These are phyloP conservation scores for Pseudogymnoascus sp. DNA, from an alignment of 2,329 filamentous ascomycete genomes.

Conservation along the genomic window DNA sequence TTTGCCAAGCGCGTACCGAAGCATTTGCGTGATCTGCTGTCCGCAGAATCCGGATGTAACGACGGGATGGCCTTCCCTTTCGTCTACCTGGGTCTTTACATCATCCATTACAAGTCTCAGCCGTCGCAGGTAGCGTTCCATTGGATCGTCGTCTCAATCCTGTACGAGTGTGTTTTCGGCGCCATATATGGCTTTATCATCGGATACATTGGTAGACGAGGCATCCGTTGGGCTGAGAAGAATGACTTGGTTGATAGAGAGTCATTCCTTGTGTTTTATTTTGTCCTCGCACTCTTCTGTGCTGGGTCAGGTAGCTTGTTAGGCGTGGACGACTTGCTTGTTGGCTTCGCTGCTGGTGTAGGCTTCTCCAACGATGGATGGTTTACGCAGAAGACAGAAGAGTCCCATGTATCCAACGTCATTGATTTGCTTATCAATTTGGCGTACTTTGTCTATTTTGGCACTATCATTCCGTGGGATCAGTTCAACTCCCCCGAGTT, in stretches of 20 bases:
- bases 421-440: constrained; percentile 96
- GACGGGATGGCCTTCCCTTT: constrained; percentile 99
- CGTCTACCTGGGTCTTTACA: constrained; percentile 83
- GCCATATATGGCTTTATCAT: constrained; percentile 79
- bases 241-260: constrained; percentile 86
- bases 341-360: constrained; percentile 93
- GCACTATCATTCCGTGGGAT: constrained; percentile 93
- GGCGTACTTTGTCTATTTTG: constrained; percentile 96
- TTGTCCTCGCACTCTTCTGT: constrained; percentile 90
- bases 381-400: constrained; percentile 97
- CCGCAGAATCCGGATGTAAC: constrained; percentile 96
- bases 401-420: constrained; percentile 97
- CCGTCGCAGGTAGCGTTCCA: constrained; percentile 65
- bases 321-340: constrained; percentile 85
- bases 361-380: constrained; percentile 98
- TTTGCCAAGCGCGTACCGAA: constrained; percentile 96
- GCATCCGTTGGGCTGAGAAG: constrained; percentile 80
- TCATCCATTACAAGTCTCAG: constrained; percentile 71
- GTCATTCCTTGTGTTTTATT: constrained; percentile 98
- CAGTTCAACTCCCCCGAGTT: constrained; percentile 71
- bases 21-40: constrained; percentile 89
- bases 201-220: constrained; percentile 83
- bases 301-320: constrained; percentile 87
- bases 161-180: constrained; percentile 95
- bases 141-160: constrained; percentile 81